These are phyloP conservation scores for Penicillium sp. DNA, from an alignment of 2,329 filamentous ascomycete species.

Conservation along the genomic window DNA sequence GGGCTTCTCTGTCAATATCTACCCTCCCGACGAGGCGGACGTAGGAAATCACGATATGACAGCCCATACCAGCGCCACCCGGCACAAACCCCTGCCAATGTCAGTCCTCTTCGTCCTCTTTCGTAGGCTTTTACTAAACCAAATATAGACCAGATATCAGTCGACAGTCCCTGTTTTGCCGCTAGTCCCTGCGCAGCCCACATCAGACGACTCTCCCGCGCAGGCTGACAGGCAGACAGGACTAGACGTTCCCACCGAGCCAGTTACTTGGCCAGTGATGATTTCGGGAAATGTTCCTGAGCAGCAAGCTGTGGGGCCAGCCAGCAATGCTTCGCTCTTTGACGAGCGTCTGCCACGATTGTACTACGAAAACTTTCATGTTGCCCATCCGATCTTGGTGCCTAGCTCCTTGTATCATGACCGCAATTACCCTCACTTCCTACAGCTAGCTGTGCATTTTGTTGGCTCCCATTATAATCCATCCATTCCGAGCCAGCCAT, in stretches of 20 bases:
- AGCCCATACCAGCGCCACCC: constrained; percentile 13
- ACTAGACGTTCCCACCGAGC: constrained; percentile 20
- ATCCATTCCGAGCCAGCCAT: constrained; percentile 22
- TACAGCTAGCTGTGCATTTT: constrained; percentile 53
- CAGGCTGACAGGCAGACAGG: constrained; percentile 15
- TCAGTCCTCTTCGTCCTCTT: constrained; percentile 3
- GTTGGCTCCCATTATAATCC: constrained; percentile 53
- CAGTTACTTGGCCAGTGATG: constrained; percentile 24
- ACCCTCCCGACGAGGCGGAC: constrained; percentile 64
- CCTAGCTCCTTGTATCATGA: constrained; percentile 43
- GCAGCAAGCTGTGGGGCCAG: constrained; percentile 16
- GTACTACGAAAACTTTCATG: constrained; percentile 55
- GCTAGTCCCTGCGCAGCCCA: constrained; percentile 10
- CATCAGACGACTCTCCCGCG: constrained; percentile 20
- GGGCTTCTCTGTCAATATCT: constrained; percentile 66
- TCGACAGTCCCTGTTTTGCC: constrained; percentile 11
- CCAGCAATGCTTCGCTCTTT: constrained; percentile 16
- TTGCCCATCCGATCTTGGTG: constrained; percentile 55
- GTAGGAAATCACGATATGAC: constrained; percentile 36
- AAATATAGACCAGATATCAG: constrained; percentile 9
- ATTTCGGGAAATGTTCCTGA: constrained; percentile 18
- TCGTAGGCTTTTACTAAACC: background rate
- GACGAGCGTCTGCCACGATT: constrained; percentile 44
- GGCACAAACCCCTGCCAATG: constrained; percentile 11
- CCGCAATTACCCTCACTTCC: constrained; percentile 45